Percentiles rank a stretch among this genome's conserved stretches.
phyloP scores from a whole-genome alignment of 164 flowering plant species.

The Sextonia rubra region DNA sequence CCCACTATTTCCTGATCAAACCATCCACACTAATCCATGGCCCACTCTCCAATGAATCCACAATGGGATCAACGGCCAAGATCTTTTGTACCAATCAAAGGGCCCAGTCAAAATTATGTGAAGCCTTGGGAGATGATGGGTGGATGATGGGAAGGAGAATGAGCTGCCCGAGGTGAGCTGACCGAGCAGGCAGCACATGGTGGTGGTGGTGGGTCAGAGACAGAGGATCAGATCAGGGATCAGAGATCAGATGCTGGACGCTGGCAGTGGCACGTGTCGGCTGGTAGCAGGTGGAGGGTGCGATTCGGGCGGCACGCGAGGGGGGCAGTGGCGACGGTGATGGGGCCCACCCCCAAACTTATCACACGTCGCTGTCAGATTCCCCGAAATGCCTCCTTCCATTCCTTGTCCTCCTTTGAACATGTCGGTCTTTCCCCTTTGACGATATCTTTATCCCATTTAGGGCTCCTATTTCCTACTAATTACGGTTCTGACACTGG shows the following conservation, averaged over 20 bases:
- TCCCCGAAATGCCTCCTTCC: not conserved
- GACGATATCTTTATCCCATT: not conserved
- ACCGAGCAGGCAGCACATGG: not conserved
- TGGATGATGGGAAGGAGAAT: not conserved
- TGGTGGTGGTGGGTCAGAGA: not conserved
- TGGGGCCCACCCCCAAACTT: not conserved
- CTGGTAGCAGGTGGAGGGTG: not conserved
- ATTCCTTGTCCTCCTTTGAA: not conserved
- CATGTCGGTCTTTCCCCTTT: not conserved
- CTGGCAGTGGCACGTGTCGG: conserved; percentile 2
- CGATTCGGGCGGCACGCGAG: conserved; percentile 9
- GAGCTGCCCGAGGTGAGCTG: conserved; percentile 8
- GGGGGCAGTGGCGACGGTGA: not conserved
- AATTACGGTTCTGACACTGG: too few species aligned
- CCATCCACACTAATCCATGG: too few species aligned
- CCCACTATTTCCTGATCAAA: too few species aligned
- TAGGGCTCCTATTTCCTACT: not conserved
- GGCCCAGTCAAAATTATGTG: too few species aligned
- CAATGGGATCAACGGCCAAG: too few species aligned
- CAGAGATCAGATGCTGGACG: too few species aligned
- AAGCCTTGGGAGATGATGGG: not conserved
- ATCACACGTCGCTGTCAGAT: conserved; percentile 2
- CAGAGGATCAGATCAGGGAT: too few species aligned
- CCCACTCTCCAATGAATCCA: too few species aligned
- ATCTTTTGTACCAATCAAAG: too few species aligned